Conservation (phyloP, 768 basidiomycete genomes). For the Panaeolus papilionaceus region DNA sequence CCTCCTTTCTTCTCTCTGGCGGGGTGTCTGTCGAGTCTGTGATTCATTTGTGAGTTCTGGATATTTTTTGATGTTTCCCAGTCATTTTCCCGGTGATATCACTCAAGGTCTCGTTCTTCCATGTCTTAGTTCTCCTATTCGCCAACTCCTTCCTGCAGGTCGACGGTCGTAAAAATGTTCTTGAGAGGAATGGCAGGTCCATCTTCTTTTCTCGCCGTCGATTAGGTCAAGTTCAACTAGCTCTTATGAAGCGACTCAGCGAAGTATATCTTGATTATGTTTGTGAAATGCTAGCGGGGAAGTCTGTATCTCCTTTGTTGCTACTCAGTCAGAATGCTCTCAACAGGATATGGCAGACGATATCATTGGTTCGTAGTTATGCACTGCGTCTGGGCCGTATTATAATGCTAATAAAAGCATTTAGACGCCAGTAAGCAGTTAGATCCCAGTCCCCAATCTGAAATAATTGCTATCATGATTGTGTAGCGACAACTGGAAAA, state of each 20-base stretch:
- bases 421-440: constrained; percentile 60
- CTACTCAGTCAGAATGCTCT: constrained; percentile 56
- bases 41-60: neutral
- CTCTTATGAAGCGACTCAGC: constrained; percentile 50
- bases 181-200: constrained; percentile 52
- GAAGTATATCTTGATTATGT: constrained; percentile 55
- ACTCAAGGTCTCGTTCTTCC: neutral
- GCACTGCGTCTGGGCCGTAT: neutral
- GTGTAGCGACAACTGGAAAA: constrained; percentile 64
- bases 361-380: constrained; percentile 53
- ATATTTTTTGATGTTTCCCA: too few relatives aligned
- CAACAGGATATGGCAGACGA: constrained; percentile 64
- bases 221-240: constrained; percentile 56
- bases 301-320: too few relatives aligned
- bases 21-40: too few relatives aligned
- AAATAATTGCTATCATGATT: constrained; percentile 57
- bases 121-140: neutral
- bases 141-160: neutral
- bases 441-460: constrained; percentile 50
- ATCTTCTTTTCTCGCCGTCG: constrained; percentile 57
- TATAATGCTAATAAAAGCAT: neutral
- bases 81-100: neutral
- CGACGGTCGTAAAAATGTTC: constrained; percentile 46
- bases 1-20: constrained; percentile 35
- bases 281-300: constrained; percentile 55